Base-by-base conservation (phyloP, 1,284 basidiomycete genomes). In the Puccinia horiana region DNA sequence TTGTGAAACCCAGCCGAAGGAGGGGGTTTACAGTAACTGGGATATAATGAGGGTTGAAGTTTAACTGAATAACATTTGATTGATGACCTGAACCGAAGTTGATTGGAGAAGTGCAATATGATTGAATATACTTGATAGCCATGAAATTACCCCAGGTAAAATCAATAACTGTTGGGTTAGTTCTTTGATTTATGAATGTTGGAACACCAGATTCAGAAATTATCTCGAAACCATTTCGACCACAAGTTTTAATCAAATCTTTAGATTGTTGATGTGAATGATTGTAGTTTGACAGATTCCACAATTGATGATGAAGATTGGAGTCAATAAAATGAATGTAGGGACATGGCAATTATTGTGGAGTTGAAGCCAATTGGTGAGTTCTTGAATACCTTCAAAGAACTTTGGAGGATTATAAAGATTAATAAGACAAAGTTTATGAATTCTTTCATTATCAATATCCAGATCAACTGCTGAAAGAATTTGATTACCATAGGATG, bases 251-350 rank as follows among this genome's bases (percentile, higher is more conserved):
- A n/a, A 74, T 49, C 6, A 74, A 56, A 35, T 74, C 49, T 56
- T 35, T 74, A 20, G 72, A 29, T 54, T 74, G 72, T n/a, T 42
- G 32, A 52, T 74, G 32, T 26, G 47, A 47, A 32, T n/a, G n/a
- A 26, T 32, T 37, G 26, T 73, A 73, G 20, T 73, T 47, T 9
- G 70, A 44, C 8, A 42, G 70, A 32, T 74, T 74, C 72, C 72
- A 74, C 12, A 32, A 4, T n/a, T 37, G 16, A 47, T 73, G 70
- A 16, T 73, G 70, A 32, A 49, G 70, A n/a, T 73, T 73, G 1
- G 70, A 44, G 16, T 73, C 70, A 14, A 32, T 44, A n/a, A 47
- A 52, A 73, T 42, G 18, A 73, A 44, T 0, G 47, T 54, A 32
- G 72, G 72, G 23, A 74, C 35, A 18, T 47, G 49, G 20, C 44